Conservation (phyloP, 768 basidiomycete species). For the Trametes maxima region DNA sequence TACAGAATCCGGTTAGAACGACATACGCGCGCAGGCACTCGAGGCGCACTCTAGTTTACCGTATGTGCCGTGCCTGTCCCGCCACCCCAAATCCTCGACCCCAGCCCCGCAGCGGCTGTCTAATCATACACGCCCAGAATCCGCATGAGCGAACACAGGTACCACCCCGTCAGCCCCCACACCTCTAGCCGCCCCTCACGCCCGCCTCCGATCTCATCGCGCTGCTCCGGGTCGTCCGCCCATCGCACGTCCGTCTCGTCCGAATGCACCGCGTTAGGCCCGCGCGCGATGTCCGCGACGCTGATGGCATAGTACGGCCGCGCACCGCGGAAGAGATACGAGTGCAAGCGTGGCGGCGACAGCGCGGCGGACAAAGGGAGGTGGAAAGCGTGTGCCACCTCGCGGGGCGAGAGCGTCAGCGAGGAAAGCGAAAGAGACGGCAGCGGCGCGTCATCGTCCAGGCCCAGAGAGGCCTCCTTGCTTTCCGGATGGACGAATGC, state of each 20-base stretch:
- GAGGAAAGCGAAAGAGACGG: conserved; percentile 59
- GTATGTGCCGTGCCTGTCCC: no score
- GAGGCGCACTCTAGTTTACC: no score
- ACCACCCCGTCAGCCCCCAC: conserved; percentile 88
- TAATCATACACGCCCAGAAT: conserved; percentile 47
- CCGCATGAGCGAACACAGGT: conserved; percentile 65
- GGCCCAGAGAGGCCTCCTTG: neutral
- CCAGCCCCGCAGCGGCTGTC: neutral
- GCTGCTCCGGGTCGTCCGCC: conserved; percentile 37
- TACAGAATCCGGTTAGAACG: no score
- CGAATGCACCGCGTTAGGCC: conserved; percentile 16
- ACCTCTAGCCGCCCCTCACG: conserved; percentile 59
- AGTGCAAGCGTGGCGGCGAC: conserved; percentile 49
- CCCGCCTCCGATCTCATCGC: conserved; percentile 47
- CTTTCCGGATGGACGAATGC: conserved; percentile 32
- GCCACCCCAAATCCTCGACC: neutral
- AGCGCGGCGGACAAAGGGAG: conserved; percentile 59
- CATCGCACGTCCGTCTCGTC: conserved; percentile 29
- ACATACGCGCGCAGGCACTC: no score
- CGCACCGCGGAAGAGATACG: conserved; percentile 55
- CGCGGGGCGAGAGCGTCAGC: conserved; percentile 55
- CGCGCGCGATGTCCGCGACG: conserved; percentile 57
- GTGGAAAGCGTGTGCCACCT: conserved; percentile 75
- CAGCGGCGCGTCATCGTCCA: conserved; percentile 46
- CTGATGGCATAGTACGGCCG: conserved; percentile 68